A percentile compares a stretch with the other conserved stretches of the same genome.
phyloP scores from a whole-genome alignment of 805 yeast species.

The Pichia californica region DNA sequence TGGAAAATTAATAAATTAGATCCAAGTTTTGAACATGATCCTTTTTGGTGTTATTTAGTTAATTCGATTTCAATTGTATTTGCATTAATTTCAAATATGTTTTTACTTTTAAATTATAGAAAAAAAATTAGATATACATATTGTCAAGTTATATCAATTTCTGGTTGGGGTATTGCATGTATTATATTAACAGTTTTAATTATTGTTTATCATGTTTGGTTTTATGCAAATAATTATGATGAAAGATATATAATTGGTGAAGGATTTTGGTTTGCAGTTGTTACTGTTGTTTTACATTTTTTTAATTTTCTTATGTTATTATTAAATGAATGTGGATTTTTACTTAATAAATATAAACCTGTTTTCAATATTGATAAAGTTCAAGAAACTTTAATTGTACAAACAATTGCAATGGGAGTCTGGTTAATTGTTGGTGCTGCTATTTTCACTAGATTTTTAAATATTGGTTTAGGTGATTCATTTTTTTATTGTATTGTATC shows the following conservation, averaged over 20 bases:
- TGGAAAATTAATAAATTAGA: constrained; percentile 41
- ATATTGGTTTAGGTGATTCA: constrained; percentile 55
- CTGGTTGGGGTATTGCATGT: constrained; percentile 60
- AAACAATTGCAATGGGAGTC: constrained; percentile 53
- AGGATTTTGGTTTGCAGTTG: constrained; percentile 75
- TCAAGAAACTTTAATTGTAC: constrained; percentile 70
- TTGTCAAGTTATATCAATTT: constrained; percentile 56
- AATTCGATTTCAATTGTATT: constrained; percentile 58
- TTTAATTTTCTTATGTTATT: constrained; percentile 46
- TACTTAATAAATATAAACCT: constrained; percentile 56
- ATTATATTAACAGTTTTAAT: constrained; percentile 45
- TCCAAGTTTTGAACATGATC: constrained; percentile 6
- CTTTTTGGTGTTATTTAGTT: constrained; percentile 40
- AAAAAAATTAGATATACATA: constrained; percentile 49
- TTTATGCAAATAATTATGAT: constrained; percentile 16
- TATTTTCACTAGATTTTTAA: constrained; percentile 40
- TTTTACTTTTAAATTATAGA: constrained; percentile 66
- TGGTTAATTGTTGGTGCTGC: constrained; percentile 75
- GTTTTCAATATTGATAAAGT: constrained; percentile 57
- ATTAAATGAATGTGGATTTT: constrained; percentile 58
- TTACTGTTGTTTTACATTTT: constrained; percentile 59
- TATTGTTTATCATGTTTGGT: constrained; percentile 25
- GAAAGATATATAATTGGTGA: constrained; percentile 34
- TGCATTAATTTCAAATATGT: constrained; percentile 62
- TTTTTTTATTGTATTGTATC: constrained; percentile 70